Conservation (phyloP, 805 yeast species). For the Starmerella bombicola region DNA sequence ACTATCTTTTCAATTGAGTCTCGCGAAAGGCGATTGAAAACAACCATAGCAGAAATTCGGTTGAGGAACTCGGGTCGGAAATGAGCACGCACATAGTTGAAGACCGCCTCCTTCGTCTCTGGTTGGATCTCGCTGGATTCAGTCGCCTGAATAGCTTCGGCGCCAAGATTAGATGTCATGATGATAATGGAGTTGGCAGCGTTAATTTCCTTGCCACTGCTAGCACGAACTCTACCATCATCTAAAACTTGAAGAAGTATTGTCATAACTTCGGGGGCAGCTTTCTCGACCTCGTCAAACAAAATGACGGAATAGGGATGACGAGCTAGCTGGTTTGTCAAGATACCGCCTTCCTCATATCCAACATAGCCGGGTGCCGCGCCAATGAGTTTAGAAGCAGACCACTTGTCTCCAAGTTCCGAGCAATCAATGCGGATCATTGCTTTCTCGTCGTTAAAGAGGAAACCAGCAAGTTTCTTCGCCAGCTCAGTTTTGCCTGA, state of each 20-base stretch:
- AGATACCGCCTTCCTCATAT: slow-evolving; percentile 92
- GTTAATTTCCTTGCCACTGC: slow-evolving; percentile 86
- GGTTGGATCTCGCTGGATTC: slow-evolving; percentile 46
- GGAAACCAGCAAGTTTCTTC: slow-evolving; percentile 88
- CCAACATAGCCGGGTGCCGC: slow-evolving; percentile 97
- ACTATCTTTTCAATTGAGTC: slow-evolving; percentile 89
- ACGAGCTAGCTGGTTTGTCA: slow-evolving; percentile 82
- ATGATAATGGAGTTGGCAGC: slow-evolving; percentile 86
- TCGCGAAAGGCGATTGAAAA: slow-evolving; percentile 84
- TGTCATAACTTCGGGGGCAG: slow-evolving; percentile 94
- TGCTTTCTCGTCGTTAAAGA: slow-evolving; percentile 91
- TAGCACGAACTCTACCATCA: slow-evolving; percentile 91
- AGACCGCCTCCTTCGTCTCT: slow-evolving; percentile 61
- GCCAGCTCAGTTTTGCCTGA: slow-evolving; percentile 98
- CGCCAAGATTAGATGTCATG: slow-evolving; percentile 96
- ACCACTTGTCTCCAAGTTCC: slow-evolving; percentile 88
- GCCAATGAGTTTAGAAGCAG: slow-evolving; percentile 88
- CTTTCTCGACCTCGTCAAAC: slow-evolving; percentile 96
- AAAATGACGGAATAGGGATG: slow-evolving; percentile 92
- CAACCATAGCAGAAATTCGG: slow-evolving; percentile 85
- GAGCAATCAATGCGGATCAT: slow-evolving; percentile 98
- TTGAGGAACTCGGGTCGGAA: slow-evolving; percentile 96
- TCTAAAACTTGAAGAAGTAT: slow-evolving; percentile 84
- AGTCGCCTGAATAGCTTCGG: slow-evolving; percentile 67
- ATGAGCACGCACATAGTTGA: slow-evolving; percentile 72